Evolutionary conservation across 139 green algal genomes (phyloP).

Genomic region (Chlamydomonas sphaeroides): DNA sequence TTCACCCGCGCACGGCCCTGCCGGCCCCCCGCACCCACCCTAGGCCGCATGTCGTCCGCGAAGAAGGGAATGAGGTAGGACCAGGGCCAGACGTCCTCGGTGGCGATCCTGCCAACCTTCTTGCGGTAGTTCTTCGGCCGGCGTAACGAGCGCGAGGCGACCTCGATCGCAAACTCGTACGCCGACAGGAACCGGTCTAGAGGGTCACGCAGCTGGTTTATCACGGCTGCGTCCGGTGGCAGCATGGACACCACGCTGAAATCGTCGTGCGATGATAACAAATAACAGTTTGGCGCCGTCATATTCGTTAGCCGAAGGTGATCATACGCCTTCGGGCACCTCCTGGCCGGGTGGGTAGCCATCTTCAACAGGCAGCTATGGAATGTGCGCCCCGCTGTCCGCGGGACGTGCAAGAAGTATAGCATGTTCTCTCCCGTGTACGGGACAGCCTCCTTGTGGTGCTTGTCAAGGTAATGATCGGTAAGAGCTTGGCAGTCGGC

Average conservation of each 20-base stretch:
- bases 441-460: conserved; percentile 55
- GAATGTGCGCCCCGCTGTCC: conserved; percentile 92
- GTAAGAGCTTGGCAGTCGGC: conserved; percentile 43
- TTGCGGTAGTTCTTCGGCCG: conserved; percentile 40
- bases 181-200: conserved; percentile 83
- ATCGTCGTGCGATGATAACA: conserved; percentile 91
- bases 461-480: conserved; percentile 56
- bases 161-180: conserved; percentile 88
- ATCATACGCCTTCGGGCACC: conserved; percentile 88
- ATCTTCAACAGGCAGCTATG: conserved; percentile 87
- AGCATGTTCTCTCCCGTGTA: conserved; percentile 70
- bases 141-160: conserved; percentile 51
- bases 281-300: conserved; percentile 68
- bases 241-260: conserved; percentile 80
- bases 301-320: conserved; percentile 75
- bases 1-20: too few species aligned
- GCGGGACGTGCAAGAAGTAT: conserved; percentile 95
- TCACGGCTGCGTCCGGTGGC: conserved; percentile 54
- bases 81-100: conserved; percentile 94
- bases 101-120: conserved; percentile 65
- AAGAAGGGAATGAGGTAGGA: conserved; percentile 84
- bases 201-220: conserved; percentile 82
- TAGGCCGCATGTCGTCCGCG: conserved; percentile 61
- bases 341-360: conserved; percentile 51
- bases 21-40: neutral